Evolutionary conservation across 2,329 filamentous ascomycete genomes (phyloP).

Genomic region (Aureobasidium leucospermi): DNA sequence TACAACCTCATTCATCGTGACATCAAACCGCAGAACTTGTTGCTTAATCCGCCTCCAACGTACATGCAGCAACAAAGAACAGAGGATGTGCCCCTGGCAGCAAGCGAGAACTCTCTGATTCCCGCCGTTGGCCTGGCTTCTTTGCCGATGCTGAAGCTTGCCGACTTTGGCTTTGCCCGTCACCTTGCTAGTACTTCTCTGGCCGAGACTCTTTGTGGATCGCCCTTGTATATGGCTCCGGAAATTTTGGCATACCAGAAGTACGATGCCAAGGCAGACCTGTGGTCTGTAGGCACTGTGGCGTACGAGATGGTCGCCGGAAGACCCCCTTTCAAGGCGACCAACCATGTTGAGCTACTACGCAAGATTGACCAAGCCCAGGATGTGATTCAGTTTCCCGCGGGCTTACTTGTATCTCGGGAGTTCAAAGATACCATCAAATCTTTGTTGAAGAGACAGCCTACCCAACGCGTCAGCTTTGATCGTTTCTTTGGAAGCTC

Average conservation of each 20-base stretch:
- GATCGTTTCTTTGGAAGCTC: constrained; percentile 73
- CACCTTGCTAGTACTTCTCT: constrained; percentile 84
- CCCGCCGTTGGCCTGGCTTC: constrained; percentile 75
- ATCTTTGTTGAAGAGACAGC: constrained; percentile 73
- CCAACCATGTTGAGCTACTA: constrained; percentile 89
- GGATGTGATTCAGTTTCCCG: constrained; percentile 76
- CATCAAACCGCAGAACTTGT: constrained; percentile 92
- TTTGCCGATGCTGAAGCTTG: constrained; percentile 92
- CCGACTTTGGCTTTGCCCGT: constrained; percentile 96
- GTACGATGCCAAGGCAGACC: constrained; percentile 91
- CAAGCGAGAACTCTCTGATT: constrained; percentile 71
- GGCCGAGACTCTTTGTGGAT: constrained; percentile 93
- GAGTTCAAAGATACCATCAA: constrained; percentile 78
- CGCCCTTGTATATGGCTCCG: constrained; percentile 95
- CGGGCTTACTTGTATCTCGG: constrained; percentile 59
- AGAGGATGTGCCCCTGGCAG: constrained; percentile 63
- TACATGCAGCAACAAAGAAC: constrained; percentile 58
- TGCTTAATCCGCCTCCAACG: constrained; percentile 73
- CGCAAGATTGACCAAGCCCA: constrained; percentile 85
- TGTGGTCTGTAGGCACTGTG: constrained; percentile 97
- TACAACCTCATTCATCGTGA: constrained; percentile 91
- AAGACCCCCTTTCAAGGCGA: constrained; percentile 81
- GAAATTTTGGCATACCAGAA: constrained; percentile 96
- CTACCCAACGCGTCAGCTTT: constrained; percentile 78
- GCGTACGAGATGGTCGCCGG: constrained; percentile 92